Evolutionary conservation across 179 eudicot species (phyloP), one percentile per base, ranked within the genome.

Genomic region (Vitellaria paradoxa): DNA sequence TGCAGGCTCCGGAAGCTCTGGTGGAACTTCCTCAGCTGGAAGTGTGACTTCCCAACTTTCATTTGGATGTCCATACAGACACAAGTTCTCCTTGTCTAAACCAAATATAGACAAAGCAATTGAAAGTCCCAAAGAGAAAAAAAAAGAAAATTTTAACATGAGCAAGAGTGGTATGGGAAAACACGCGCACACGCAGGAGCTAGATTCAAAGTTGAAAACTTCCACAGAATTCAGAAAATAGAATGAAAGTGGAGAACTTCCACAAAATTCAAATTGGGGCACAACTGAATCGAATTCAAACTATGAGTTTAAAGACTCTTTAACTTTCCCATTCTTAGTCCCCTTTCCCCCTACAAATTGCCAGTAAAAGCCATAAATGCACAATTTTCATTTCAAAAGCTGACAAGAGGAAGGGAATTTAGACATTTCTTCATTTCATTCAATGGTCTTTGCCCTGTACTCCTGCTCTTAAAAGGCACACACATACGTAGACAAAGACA

Each of bases 31-130:
- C 37, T 30, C 37, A 30, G 37, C 37, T 30, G 37, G 37, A 30
- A 30, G 37, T 30, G 37, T 30, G 37, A 30, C 37, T 30, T 30
- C 37, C 92, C 92, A 89, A n/a, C 80, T 75, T 75, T 87, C 92
- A 85, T 83, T 82, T 61, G 90, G 83, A 70, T 89, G 92, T 64
- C 92, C 92, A 73, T 89, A 89, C 66, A 89, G 76, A 71, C 92
- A 85, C 84, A 89, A 82, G 75, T 89, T 89, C 77, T 89, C 92
- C 85, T 89, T 89, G 49, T 89, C 92, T 89, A 26, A 9, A 76
- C 62, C 26, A 77, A 37, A 8, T 13, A 20, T 20, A 70, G 52
- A 65, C 5, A 20, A 73, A 56, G 66, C 18, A 49, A 67, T 13
- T 12, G 47, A n/a, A 61, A 62, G 14, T 21, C 45, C 60, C 14